Conservation (phyloP, 1,139 yeast species). For the Magnusiomyces paraingens region DNA sequence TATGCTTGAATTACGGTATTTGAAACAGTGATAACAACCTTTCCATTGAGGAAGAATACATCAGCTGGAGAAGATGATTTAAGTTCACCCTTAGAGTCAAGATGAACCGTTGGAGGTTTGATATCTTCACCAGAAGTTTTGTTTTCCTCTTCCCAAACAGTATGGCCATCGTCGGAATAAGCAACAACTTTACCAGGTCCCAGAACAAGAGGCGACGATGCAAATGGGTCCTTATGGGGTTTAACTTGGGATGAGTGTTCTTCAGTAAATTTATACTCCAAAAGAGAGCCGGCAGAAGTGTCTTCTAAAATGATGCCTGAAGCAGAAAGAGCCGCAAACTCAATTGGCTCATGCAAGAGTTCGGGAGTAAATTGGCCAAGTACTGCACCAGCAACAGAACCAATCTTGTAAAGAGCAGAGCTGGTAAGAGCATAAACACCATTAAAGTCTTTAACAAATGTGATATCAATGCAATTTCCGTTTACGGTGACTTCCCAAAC, state of each 20-base stretch:
- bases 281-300: not conserved
- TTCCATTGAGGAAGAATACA: too few species aligned
- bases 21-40: too few species aligned
- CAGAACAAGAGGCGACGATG: not conserved
- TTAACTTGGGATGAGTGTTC: not conserved
- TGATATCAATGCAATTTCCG: not conserved
- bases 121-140: not conserved
- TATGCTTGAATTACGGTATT: too few species aligned
- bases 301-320: conserved; percentile 1
- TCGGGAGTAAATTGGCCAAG: not conserved
- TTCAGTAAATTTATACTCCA: conserved; percentile 1
- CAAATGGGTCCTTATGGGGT: not conserved
- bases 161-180: not conserved
- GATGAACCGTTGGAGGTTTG: not conserved
- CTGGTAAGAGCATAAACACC: not conserved
- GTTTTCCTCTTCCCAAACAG: conserved; percentile 1
- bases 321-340: not conserved
- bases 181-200: not conserved
- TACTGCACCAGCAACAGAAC: not conserved
- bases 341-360: not conserved
- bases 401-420: not conserved
- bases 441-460: not conserved
- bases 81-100: not conserved
- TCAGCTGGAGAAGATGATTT: not conserved
- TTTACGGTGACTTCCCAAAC: conserved; percentile 2